phyloP scores from a whole-genome alignment of 2,329 filamentous ascomycete species.

The Herpotrichia juniperi region DNA sequence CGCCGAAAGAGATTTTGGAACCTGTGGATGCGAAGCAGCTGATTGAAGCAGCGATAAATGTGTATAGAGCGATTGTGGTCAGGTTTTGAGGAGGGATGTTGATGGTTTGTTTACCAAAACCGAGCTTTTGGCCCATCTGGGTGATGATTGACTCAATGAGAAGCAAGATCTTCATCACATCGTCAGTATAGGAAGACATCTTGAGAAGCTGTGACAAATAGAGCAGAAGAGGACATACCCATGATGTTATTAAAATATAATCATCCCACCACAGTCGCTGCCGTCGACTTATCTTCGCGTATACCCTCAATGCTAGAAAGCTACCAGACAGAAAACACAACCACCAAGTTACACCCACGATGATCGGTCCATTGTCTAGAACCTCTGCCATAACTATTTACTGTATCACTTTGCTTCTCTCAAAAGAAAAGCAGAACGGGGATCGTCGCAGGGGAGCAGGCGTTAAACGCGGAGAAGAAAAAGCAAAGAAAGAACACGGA shows the following conservation, averaged over 20 bases:
- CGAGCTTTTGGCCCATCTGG: not conserved
- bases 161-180: not conserved
- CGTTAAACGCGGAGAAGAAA: no score
- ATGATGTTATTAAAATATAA: not conserved
- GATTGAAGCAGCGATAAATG: not conserved
- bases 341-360: not conserved
- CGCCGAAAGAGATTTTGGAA: not conserved
- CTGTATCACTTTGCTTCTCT: no score
- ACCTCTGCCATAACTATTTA: not conserved
- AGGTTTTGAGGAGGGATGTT: not conserved
- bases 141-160: not conserved
- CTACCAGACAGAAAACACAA: not conserved
- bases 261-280: not conserved
- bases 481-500: no score
- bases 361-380: not conserved
- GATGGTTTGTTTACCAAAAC: not conserved
- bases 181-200: no score
- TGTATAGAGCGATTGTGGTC: not conserved
- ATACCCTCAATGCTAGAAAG: not conserved
- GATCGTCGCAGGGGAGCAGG: not conserved
- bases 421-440: not conserved
- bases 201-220: no score
- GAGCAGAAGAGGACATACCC: not conserved
- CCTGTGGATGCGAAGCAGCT: not conserved
- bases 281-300: not conserved